Percentiles rank a stretch among this genome's conserved stretches.
These are phyloP conservation scores for Pichia gijzeniarum DNA, from an alignment of 805 yeast species.

Conservation along the genomic window DNA sequence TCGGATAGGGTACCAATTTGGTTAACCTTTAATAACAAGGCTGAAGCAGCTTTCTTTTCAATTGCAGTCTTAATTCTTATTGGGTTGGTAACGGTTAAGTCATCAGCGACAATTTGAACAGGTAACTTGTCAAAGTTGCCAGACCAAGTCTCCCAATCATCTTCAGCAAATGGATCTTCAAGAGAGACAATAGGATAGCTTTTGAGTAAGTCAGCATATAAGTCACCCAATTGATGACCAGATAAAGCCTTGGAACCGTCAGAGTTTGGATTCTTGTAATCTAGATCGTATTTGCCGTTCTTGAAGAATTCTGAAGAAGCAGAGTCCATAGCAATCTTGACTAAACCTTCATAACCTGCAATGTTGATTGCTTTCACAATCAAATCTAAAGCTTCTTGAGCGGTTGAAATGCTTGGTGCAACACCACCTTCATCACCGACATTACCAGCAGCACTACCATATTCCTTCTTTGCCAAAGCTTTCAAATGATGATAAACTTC, in stretches of 20 bases:
- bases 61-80: constrained; percentile 89
- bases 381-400: constrained; percentile 96
- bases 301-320: constrained; percentile 98
- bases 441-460: constrained; percentile 98
- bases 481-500: constrained; percentile 98
- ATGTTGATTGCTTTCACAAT: constrained; percentile 80
- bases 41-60: constrained; percentile 93
- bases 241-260: constrained; percentile 87
- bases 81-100: constrained; percentile 98
- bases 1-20: constrained; percentile 96
- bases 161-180: constrained; percentile 99
- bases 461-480: constrained; percentile 84
- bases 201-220: constrained; percentile 72
- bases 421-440: constrained; percentile 99
- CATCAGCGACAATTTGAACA: constrained; percentile 95
- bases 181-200: constrained; percentile 97
- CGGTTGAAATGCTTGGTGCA: constrained; percentile 94
- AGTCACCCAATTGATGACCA: constrained; percentile 78
- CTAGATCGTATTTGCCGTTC: constrained; percentile 95
- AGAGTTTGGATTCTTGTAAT: constrained; percentile 95
- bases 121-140: constrained; percentile 72
- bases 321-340: constrained; percentile 89
- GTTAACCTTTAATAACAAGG: constrained; percentile 94
- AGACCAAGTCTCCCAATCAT: constrained; percentile 98
- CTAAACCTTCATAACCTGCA: constrained; percentile 94